Conservation (phyloP, 257 asterid genomes). For the Handroanthus guayacan region DNA sequence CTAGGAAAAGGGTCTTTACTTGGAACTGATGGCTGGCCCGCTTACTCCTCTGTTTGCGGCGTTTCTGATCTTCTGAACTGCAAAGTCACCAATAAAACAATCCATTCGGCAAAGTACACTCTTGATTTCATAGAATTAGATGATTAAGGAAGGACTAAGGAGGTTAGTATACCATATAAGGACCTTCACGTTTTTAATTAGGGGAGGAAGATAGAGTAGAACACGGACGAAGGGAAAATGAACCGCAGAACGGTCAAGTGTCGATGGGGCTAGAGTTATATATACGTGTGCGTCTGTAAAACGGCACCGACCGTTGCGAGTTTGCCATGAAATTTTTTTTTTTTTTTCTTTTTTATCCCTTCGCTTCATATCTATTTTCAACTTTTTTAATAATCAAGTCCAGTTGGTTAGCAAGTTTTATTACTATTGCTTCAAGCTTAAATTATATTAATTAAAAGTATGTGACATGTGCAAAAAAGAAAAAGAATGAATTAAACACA, state of each 20-base stretch:
- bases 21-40: constrained; percentile 30
- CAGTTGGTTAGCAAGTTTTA: too few species aligned
- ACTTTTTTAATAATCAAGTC: too few species aligned
- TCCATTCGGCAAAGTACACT: constrained; percentile 36
- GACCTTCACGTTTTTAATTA: constrained; percentile 1
- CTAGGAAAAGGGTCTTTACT: constrained; percentile 15
- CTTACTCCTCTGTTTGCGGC: constrained; percentile 25
- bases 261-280: not conserved
- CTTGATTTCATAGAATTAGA: constrained; percentile 16
- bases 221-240: not conserved
- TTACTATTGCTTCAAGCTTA: too few species aligned
- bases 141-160: not conserved
- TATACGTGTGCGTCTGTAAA: not conserved
- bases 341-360: too few species aligned
- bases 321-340: not conserved
- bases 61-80: constrained; percentile 32
- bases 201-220: not conserved
- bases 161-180: not conserved
- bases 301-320: constrained; percentile 31
- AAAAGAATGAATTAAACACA: too few species aligned
- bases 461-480: too few species aligned
- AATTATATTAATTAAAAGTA: too few species aligned
- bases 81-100: constrained; percentile 50
- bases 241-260: constrained; percentile 34
- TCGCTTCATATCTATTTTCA: too few species aligned